Conservation (phyloP, 768 basidiomycete species). For the Suillus placidus region DNA sequence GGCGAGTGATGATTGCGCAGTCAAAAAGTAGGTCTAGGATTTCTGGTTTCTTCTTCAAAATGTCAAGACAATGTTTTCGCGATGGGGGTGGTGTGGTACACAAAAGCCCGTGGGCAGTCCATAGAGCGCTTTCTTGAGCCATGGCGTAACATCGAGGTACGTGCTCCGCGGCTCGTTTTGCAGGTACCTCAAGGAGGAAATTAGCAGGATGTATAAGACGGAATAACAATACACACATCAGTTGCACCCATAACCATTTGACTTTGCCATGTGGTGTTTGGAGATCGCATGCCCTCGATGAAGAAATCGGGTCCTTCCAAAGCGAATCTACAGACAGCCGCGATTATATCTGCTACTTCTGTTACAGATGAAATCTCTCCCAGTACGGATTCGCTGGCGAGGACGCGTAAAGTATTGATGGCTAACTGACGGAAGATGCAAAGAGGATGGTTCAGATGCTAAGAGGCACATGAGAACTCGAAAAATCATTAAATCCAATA, state of each 20-base stretch:
- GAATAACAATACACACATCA: slow-evolving; percentile 1
- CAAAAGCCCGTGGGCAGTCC: slow-evolving; percentile 18
- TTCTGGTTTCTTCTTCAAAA: slow-evolving; percentile 22
- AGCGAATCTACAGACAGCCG: slow-evolving; percentile 27
- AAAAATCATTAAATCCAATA: no score
- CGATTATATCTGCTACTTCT: slow-evolving; percentile 28
- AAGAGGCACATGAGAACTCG: background rate
- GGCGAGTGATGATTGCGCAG: slow-evolving; percentile 27
- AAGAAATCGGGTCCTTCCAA: slow-evolving; percentile 28
- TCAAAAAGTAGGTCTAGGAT: slow-evolving; percentile 27
- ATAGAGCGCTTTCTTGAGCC: slow-evolving; percentile 19
- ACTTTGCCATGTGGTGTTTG: slow-evolving; percentile 14
- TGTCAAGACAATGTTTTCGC: slow-evolving; percentile 18
- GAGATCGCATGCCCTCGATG: slow-evolving; percentile 21
- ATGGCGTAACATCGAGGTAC: slow-evolving; percentile 33
- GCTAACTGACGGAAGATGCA: slow-evolving; percentile 28
- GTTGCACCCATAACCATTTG: slow-evolving; percentile 8
- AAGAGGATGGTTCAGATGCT: slow-evolving; percentile 27
- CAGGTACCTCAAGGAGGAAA: slow-evolving; percentile 15
- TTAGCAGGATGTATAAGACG: background rate
- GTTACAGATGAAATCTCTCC: slow-evolving; percentile 21
- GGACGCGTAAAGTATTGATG: slow-evolving; percentile 19
- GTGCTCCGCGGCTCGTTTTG: slow-evolving; percentile 21
- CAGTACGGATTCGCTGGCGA: slow-evolving; percentile 27
- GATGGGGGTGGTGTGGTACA: slow-evolving; percentile 14